These are phyloP conservation scores for Aspergillus intermedius DNA, from an alignment of 2,329 filamentous ascomycete species.

Conservation along the genomic window DNA sequence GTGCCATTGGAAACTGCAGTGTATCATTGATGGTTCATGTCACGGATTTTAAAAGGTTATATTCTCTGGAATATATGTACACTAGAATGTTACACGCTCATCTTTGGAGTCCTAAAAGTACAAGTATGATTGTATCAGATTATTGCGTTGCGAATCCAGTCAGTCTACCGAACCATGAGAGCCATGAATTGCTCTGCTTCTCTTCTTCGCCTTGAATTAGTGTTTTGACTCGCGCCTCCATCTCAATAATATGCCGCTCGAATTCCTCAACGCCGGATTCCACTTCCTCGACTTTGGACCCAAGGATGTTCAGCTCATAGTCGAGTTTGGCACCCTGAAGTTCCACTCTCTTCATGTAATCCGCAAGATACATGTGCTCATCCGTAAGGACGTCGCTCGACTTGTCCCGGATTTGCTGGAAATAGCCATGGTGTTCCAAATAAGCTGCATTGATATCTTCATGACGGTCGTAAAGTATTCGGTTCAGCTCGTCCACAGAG, in stretches of 20 bases:
- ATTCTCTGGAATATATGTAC: constrained; percentile 15
- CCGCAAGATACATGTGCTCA: constrained; percentile 62
- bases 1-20: background rate
- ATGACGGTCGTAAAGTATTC: constrained; percentile 56
- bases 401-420: constrained; percentile 59
- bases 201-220: constrained; percentile 58
- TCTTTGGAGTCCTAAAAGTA: constrained; percentile 1
- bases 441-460: constrained; percentile 62
- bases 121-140: constrained; percentile 10
- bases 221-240: constrained; percentile 59
- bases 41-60: background rate
- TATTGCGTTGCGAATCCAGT: constrained; percentile 17
- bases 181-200: constrained; percentile 56
- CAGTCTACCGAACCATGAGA: constrained; percentile 47
- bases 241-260: constrained; percentile 66
- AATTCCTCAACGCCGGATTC: constrained; percentile 77
- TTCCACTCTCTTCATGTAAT: constrained; percentile 72
- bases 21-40: background rate
- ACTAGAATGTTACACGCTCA: constrained; percentile 7
- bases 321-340: constrained; percentile 77
- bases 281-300: constrained; percentile 75
- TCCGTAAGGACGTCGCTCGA: constrained; percentile 63
- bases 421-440: constrained; percentile 62
- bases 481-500: constrained; percentile 54
- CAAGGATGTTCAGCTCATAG: constrained; percentile 80